Evolutionary conservation across 176 grass and related monocot species (phyloP).

Genomic region (Phragmites australis): DNA sequence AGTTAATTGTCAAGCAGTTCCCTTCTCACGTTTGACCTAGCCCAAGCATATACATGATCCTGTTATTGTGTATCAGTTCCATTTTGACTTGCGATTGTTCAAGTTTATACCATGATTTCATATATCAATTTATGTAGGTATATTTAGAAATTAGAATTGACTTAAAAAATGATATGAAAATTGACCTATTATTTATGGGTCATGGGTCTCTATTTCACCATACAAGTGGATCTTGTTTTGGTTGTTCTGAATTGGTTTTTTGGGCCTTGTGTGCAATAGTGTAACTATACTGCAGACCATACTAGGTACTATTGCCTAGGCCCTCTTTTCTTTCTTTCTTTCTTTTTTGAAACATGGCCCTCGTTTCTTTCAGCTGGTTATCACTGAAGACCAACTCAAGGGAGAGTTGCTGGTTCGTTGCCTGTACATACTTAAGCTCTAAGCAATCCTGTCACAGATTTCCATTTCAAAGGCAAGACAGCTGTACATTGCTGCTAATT

Average conservation of each 20-base stretch:
- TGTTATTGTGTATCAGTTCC: background rate
- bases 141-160: slow-evolving; percentile 6
- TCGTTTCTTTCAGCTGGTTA: background rate
- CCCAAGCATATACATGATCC: background rate
- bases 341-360: too few relatives aligned
- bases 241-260: background rate
- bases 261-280: background rate
- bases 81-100: background rate
- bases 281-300: background rate
- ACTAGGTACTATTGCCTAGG: background rate
- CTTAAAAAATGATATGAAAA: slow-evolving; percentile 13
- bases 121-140: background rate
- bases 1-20: background rate
- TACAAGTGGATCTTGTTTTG: background rate
- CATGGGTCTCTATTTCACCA: background rate
- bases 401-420: background rate
- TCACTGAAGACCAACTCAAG: background rate
- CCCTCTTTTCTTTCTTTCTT: background rate
- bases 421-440: background rate
- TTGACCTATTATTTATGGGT: background rate
- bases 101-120: background rate
- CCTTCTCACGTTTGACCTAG: background rate
- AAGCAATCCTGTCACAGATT: background rate
- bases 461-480: background rate
- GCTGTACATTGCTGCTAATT: background rate